These are phyloP conservation scores for Trematosphaeria pertusa DNA, from an alignment of 2,329 filamentous ascomycete genomes.

Conservation along the genomic window DNA sequence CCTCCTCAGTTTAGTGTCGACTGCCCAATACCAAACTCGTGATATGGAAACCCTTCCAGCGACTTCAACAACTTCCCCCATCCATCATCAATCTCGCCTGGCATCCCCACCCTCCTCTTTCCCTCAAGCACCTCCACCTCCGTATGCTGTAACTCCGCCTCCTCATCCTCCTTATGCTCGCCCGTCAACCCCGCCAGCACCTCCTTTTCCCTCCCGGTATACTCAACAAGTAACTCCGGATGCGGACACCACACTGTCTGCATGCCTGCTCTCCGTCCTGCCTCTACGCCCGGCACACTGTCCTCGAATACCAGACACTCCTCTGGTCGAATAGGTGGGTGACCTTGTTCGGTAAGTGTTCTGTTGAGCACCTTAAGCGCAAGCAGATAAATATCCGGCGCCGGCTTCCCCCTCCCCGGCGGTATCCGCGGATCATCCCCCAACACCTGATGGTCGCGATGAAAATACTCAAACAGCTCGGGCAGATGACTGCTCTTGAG, in stretches of 20 bases:
- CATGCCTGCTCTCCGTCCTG: conserved; percentile 91
- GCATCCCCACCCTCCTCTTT: conserved; percentile 53
- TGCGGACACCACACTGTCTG: conserved; percentile 93
- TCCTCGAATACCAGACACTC: conserved; percentile 98
- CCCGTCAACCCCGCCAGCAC: conserved; percentile 85
- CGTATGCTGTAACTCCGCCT: conserved; percentile 36
- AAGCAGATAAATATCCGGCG: conserved; percentile 92
- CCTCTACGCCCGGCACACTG: conserved; percentile 89
- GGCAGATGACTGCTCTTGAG: conserved; percentile 72
- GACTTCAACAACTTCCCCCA: conserved; percentile 62
- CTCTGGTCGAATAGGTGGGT: conserved; percentile 72
- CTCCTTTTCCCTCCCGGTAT: conserved; percentile 75
- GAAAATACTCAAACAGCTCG: conserved; percentile 67
- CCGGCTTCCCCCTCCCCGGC: conserved; percentile 85
- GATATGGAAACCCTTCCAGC: conserved; percentile 67
- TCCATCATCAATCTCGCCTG: conserved; percentile 66
- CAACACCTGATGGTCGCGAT: conserved; percentile 75
- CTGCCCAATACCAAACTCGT: conserved; percentile 68
- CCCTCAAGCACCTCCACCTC: conserved; percentile 48
- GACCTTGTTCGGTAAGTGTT: conserved; percentile 66
- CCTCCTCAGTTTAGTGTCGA: no score
- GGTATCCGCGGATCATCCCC: conserved; percentile 85
- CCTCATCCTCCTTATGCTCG: conserved; percentile 67
- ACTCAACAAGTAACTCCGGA: conserved; percentile 76
- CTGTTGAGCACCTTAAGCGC: conserved; percentile 86